Evolutionary conservation across 306 rosid genomes (phyloP), one percentile per base, ranked within the genome.

Genomic region (Dalbergia cochinchinensis): DNA sequence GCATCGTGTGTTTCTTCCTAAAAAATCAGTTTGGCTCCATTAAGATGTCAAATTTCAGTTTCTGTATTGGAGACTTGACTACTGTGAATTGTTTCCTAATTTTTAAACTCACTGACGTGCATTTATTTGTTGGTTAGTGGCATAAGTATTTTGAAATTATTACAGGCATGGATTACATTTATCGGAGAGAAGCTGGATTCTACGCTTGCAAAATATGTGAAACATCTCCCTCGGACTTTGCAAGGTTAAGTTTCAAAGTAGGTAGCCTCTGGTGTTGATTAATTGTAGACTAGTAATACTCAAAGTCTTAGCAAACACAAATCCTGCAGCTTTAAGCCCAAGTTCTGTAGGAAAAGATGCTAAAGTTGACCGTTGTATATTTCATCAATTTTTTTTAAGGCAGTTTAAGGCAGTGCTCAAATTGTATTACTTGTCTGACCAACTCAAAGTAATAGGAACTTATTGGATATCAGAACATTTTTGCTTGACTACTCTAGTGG

Each of bases 131-230:
- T 14, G 59, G 78, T 7, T 75, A 48, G 31, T 26, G 31, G 31
- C 31, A 26, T 26, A 26, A 26, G 31, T 26, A 26, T 26, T 26
- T 82, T 71, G 62, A 74, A 76, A 65, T 83, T 39, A 15, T 80
- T 80, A 26, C 83, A 86, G 89, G 89, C 89, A 65, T 86, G 87
- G 89, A 86, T 86, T 76, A 50, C 89, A 5, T 83, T 65, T 53
- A 71, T 86, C 6, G 89, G 89, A 83, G 89, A 86, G 73, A 86
- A 86, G 86, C 84, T 92, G 88, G 97, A 94, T 84, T 84, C 94
- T 26, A 90, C 94, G 9, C 87, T 89, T 59, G 68, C 86, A 65
- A 90, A 87, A 77, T 74, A 82, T 81, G 80, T 54, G 65, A 84
- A 80, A 58, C 81, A 48, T 20, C 67, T 73, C 15, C 80, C 86